phyloP scores from a whole-genome alignment of 2,329 filamentous ascomycete genomes.

The Trichoderma sp. region DNA sequence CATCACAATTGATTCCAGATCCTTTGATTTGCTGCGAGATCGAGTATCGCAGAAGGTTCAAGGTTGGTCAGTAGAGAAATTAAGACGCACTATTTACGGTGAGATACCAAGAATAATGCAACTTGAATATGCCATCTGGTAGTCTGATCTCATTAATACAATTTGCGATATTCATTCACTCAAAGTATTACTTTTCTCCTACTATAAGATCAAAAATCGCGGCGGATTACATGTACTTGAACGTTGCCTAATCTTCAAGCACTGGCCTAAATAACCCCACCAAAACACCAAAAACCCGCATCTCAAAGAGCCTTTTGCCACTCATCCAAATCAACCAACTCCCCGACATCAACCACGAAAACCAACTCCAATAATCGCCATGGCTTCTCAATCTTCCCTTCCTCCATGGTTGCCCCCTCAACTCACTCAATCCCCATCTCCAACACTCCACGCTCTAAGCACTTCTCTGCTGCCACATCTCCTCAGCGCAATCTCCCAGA shows the following conservation, averaged over 20 bases:
- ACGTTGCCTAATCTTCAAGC: not conserved
- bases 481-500: conserved; percentile 42
- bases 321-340: not conserved
- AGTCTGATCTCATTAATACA: not conserved
- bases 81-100: not conserved
- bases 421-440: conserved; percentile 3
- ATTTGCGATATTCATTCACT: not conserved
- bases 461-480: conserved; percentile 48
- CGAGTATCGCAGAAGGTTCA: not conserved
- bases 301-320: not conserved
- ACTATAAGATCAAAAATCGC: not conserved
- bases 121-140: not conserved
- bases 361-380: not conserved
- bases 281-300: conserved; percentile 11
- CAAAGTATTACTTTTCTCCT: not conserved
- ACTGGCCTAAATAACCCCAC: not conserved
- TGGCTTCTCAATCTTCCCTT: not conserved
- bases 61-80: not conserved
- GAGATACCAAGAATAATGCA: not conserved
- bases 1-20: too few species aligned
- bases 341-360: not conserved
- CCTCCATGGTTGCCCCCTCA: not conserved
- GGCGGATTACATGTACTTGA: not conserved
- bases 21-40: too few species aligned
- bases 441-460: conserved; percentile 34